Percentiles rank a stretch among this genome's conserved stretches.
phyloP scores from a whole-genome alignment of 2,329 filamentous ascomycete genomes.

The Mycosphaerella arachidis region DNA sequence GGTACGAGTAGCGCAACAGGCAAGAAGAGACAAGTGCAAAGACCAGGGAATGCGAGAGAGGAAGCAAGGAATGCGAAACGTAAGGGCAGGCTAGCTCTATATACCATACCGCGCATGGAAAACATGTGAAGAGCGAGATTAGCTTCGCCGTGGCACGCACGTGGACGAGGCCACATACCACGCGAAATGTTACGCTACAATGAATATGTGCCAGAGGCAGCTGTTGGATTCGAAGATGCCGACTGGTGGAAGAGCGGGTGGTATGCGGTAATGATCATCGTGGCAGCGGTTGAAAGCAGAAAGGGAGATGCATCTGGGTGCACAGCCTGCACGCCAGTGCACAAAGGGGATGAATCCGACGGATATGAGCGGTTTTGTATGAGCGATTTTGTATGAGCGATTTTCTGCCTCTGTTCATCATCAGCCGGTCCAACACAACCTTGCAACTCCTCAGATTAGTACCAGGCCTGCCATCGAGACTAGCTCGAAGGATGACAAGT shows the following conservation, averaged over 20 bases:
- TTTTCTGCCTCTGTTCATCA: constrained; percentile 6
- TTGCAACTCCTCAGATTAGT: not conserved
- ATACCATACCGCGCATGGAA: not conserved
- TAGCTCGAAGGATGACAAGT: not conserved
- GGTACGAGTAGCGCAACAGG: not conserved
- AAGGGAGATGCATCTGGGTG: not conserved
- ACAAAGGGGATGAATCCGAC: not conserved
- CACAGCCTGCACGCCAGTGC: not conserved
- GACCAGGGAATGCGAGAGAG: not conserved
- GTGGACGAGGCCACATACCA: not conserved
- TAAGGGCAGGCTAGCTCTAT: constrained; percentile 7
- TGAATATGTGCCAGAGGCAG: not conserved
- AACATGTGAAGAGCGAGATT: constrained; percentile 11
- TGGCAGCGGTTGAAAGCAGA: not conserved
- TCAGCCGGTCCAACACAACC: not conserved
- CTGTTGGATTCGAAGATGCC: not conserved
- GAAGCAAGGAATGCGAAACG: not conserved
- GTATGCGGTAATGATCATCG: constrained; percentile 3
- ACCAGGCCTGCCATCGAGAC: not conserved
- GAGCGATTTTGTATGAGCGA: constrained; percentile 7
- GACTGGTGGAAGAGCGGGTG: not conserved
- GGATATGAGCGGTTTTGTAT: not conserved
- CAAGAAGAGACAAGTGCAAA: not conserved
- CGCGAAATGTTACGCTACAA: constrained; percentile 5
- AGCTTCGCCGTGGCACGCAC: not conserved